Conservation (phyloP, 306 rosid genomes). For the Vigna trinervia region DNA sequence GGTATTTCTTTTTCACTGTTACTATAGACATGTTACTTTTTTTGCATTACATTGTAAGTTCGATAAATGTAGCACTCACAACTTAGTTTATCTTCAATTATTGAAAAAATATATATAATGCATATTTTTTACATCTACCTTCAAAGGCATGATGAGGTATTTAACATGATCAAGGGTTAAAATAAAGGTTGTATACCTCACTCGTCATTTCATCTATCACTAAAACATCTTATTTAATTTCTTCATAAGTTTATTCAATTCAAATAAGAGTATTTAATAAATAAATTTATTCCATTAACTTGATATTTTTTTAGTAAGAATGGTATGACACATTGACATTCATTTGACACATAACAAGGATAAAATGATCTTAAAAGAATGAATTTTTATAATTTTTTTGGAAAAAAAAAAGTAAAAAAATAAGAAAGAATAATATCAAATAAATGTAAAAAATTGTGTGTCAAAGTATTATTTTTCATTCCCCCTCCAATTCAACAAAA, state of each 20-base stretch:
- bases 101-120: neutral
- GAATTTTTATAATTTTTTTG: too few relatives aligned
- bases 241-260: neutral
- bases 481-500: too few relatives aligned
- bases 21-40: neutral
- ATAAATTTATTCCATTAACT: neutral
- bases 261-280: neutral
- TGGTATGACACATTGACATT: too few relatives aligned
- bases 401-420: too few relatives aligned
- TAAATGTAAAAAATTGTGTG: too few relatives aligned
- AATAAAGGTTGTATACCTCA: neutral
- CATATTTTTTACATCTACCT: neutral
- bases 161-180: slow-evolving; percentile 8
- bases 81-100: neutral
- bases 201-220: neutral
- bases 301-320: too few relatives aligned
- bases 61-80: slow-evolving; percentile 28
- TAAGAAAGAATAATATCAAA: too few relatives aligned
- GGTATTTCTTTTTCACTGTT: neutral
- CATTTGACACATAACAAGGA: too few relatives aligned
- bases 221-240: neutral
- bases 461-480: too few relatives aligned
- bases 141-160: neutral
- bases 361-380: too few relatives aligned
- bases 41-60: slow-evolving; percentile 19